Base-by-base conservation (phyloP, 73 alveolate genomes). In the Breviolum minutum region DNA sequence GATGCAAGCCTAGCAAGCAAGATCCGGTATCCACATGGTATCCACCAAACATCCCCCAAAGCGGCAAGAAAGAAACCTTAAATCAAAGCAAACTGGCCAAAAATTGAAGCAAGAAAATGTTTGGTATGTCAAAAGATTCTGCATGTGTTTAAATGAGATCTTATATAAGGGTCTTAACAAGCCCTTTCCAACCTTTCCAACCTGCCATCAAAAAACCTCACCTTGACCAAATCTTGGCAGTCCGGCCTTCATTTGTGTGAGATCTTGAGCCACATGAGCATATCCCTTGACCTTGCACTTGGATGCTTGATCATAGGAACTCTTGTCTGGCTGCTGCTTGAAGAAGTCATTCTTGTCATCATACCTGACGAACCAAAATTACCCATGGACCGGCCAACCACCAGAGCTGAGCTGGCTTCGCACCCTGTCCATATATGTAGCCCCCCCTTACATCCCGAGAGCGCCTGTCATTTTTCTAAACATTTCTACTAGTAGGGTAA, bases 241-340 rank as follows among this genome's bases (percentile, higher is more conserved):
- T 29, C 66, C 77, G 24, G n/a, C 80, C 96, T 71, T 90, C 87
- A 90, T 54, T 74, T 90, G 96, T 5, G 16, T 5, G 30, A 90
- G 9, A 30, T 70, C 73, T 20, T 90, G 96, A 13, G 73, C 87
- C 84, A 90, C 96, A 27, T 74, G 96, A 30, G 96, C 96, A n/a
- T 90, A 90, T 30, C 96, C 96, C 74, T 17, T 90, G 54, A 90
- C 76, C 29, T 26, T 40, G 96, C 96, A 90, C 87, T 90, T 90
- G 74, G 71, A 6, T 8, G 96, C 96, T 22, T 71, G 71, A 86
- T 90, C 96, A 26, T 90, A 90, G 88, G 77, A 70, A 17, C 9
- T 54, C 74, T 70, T 26, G 74, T 90, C 96, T 54, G 96, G 96
- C 82, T 90, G 96, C 87, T 90, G 16, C 96, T 90, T 90, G 96